Conservation (phyloP, 2,329 filamentous ascomycete species). For the Colletotrichum noveboracense region DNA sequence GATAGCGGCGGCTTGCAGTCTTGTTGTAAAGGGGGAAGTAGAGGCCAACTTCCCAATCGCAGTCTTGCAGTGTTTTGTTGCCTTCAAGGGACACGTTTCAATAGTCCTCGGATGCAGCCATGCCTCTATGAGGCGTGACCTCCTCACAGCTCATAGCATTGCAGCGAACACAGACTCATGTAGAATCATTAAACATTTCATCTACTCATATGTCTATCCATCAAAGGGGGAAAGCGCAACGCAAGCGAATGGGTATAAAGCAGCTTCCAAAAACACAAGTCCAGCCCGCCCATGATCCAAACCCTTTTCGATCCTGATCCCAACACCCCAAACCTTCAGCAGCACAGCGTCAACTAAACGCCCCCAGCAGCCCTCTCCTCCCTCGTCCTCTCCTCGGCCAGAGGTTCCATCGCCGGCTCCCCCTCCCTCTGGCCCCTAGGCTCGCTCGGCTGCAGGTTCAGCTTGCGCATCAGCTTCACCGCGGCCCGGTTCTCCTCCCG, state of each 20-base stretch:
- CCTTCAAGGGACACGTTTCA: too few species aligned
- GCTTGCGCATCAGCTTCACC: constrained; percentile 44
- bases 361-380: not conserved
- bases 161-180: not conserved
- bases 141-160: not conserved
- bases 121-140: not conserved
- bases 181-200: not conserved
- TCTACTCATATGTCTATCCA: not conserved
- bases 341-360: not conserved
- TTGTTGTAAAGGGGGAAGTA: not conserved
- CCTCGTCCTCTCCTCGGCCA: constrained; percentile 10
- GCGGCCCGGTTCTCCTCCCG: constrained; percentile 40
- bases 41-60: not conserved
- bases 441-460: constrained; percentile 37
- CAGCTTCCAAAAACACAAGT: not conserved
- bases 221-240: not conserved
- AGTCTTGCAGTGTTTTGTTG: not conserved
- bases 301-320: not conserved
- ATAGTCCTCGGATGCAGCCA: not conserved
- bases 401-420: not conserved
- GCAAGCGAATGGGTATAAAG: not conserved
- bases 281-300: not conserved
- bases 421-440: constrained; percentile 29
- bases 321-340: not conserved
- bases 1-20: not conserved